Percentiles rank a stretch among this genome's conserved stretches.
Conservation (phyloP, 257 asterid species). For the Echium plantagineum region DNA sequence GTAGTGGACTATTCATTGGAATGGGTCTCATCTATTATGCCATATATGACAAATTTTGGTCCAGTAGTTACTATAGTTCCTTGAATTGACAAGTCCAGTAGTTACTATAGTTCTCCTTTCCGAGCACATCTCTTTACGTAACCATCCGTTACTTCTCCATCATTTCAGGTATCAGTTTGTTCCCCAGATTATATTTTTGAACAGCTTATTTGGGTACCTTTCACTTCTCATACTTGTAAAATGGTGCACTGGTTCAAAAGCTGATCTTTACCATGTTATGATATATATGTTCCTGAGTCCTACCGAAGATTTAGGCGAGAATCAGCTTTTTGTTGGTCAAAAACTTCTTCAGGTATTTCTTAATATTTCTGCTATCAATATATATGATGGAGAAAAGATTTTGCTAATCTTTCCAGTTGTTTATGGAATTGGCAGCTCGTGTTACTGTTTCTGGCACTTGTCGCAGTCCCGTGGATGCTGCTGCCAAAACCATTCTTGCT, state of each 20-base stretch:
- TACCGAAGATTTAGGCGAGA: constrained; percentile 48
- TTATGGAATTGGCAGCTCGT: constrained; percentile 27
- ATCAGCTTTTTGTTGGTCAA: constrained; percentile 51
- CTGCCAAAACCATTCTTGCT: constrained; percentile 52
- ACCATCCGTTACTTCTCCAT: background rate
- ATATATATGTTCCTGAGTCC: constrained; percentile 64
- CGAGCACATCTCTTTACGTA: no score
- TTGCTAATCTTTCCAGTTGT: constrained; percentile 7
- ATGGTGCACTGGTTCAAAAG: constrained; percentile 66
- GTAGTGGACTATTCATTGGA: background rate
- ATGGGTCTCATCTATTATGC: background rate
- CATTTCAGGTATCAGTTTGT: constrained; percentile 48
- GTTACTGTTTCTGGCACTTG: constrained; percentile 41
- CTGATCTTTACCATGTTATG: constrained; percentile 61
- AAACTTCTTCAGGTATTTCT: constrained; percentile 41
- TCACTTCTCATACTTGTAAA: constrained; percentile 46
- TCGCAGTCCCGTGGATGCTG: constrained; percentile 68
- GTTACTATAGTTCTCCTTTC: background rate
- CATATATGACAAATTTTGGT: background rate
- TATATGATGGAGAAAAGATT: constrained; percentile 2
- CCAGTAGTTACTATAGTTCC: background rate
- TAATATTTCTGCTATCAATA: constrained; percentile 4
- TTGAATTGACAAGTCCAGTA: background rate
- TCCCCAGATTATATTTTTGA: constrained; percentile 56
- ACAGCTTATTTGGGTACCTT: constrained; percentile 52